These are phyloP conservation scores for Chalaropsis thielavioides DNA, from an alignment of 2,329 filamentous ascomycete genomes.

Conservation along the genomic window DNA sequence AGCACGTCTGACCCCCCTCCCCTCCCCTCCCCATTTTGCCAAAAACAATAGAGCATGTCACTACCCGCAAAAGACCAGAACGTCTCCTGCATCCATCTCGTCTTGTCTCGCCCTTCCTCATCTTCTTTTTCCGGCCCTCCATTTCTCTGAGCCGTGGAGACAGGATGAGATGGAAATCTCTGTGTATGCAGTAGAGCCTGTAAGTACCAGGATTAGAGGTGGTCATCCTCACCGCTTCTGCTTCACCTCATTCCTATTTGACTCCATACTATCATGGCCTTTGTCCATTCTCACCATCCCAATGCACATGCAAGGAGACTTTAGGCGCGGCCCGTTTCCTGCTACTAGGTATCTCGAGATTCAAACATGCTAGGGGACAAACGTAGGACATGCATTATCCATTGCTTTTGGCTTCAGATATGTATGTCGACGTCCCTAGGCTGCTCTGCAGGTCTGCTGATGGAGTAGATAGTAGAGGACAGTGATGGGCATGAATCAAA, in stretches of 20 bases:
- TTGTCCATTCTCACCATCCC: background rate
- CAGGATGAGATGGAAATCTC: too few relatives aligned
- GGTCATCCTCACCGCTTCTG: background rate
- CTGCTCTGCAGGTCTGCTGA: background rate
- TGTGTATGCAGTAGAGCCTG: background rate
- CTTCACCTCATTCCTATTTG: background rate
- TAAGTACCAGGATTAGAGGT: background rate
- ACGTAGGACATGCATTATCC: background rate
- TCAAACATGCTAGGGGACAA: background rate
- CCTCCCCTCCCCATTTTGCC: background rate
- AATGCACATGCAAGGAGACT: background rate
- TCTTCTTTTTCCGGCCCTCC: background rate
- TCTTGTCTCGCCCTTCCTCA: background rate
- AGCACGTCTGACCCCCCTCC: background rate
- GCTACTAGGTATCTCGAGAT: background rate
- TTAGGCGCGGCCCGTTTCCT: background rate
- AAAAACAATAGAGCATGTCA: background rate
- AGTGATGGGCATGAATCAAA: background rate
- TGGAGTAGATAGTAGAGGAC: background rate
- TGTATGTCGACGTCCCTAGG: background rate
- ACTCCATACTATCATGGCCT: background rate
- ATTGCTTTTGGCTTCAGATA: background rate
- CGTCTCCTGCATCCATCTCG: background rate
- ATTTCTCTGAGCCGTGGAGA: too few relatives aligned
- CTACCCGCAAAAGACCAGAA: background rate